phyloP scores from a whole-genome alignment of 2,329 filamentous ascomycete genomes.

The Fusarium equiseti region DNA sequence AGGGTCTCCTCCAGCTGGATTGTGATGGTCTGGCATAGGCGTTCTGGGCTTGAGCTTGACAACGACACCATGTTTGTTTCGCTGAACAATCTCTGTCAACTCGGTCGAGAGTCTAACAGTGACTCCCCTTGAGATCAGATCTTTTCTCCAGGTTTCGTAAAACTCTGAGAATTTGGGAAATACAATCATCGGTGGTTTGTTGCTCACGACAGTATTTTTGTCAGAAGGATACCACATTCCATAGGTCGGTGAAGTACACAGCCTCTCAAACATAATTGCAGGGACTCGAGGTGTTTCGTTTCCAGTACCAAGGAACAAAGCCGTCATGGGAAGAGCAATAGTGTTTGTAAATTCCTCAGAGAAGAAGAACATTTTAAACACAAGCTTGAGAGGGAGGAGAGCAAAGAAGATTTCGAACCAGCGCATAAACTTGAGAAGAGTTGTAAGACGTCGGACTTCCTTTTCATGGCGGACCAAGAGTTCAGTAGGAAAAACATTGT shows the following conservation, averaged over 20 bases:
- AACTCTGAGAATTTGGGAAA: conserved; percentile 37
- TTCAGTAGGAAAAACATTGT: conserved; percentile 28
- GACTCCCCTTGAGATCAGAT: conserved; percentile 24
- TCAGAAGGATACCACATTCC: conserved; percentile 37
- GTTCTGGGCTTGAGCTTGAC: conserved; percentile 27
- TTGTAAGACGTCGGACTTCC: conserved; percentile 24
- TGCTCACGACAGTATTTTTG: conserved; percentile 19
- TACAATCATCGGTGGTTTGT: conserved; percentile 28
- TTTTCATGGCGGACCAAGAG: conserved; percentile 22
- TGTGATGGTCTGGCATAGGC: conserved; percentile 24
- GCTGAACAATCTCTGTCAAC: conserved; percentile 26
- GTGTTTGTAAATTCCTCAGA: conserved; percentile 34
- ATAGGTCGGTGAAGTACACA: conserved; percentile 27
- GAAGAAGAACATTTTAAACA: conserved; percentile 26
- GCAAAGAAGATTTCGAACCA: conserved; percentile 37
- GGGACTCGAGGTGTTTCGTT: conserved; percentile 29
- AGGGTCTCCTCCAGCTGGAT: conserved; percentile 26
- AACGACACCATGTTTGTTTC: conserved; percentile 20
- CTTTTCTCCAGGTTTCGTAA: conserved; percentile 19
- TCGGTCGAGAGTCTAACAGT: conserved; percentile 17
- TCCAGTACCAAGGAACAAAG: conserved; percentile 25
- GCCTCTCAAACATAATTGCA: conserved; percentile 27
- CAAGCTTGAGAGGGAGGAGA: conserved; percentile 5
- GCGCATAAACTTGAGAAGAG: conserved; percentile 33
- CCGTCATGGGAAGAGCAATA: conserved; percentile 29